Evolutionary conservation across 2,329 filamentous ascomycete species (phyloP), one percentile per base, ranked within the genome.

Genomic region (Coccinonectria pachysandricola): DNA sequence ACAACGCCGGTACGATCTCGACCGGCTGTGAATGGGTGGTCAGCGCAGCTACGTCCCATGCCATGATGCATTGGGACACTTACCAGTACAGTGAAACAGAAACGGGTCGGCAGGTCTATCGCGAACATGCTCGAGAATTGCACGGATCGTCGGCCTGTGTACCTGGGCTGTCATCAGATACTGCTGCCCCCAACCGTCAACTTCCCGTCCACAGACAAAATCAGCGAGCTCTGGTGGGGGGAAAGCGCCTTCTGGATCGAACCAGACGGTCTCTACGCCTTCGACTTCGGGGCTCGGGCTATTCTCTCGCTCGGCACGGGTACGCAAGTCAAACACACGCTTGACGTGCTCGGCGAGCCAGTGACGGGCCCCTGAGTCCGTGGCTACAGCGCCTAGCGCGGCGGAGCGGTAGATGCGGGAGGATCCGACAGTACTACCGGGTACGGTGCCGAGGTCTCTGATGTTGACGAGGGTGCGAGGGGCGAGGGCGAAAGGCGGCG

Each of bases 11-110:
- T 74, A 13, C 67, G 57, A 32, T 72, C 68, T 26, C 68, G 60
- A 6, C 69, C 68, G 13, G 65, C 68, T 70, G 9, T 13, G 14
- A 7, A 8, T 14, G 15, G 15, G 19, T 13, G 8, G 24, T 30
- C 10, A 21, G 15, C 21, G 15, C 2, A 7, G 7, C 12, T 8
- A 10, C 5, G 11, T 4, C 12, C 12, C 6, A 5, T 13, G 16
- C 10, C 15, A 17, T 10, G 15, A 19, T 13, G 6, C 4, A 24
- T 7, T n/a, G 10, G 7, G 10, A 13, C 12, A 48, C 57, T 39
- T 39, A 68, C 66, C 67, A 7, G 62, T 68, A 43, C 68, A 73
- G 43, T 73, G 68, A 20, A 72, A 62, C 24, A 71, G 34, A 32
- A 69, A 57, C 10, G 58, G 54, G 40, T 65, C 56, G 1, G 42